Percentiles rank a stretch among this genome's conserved stretches.
phyloP scores from a whole-genome alignment of 2,329 filamentous ascomycete genomes.

The Neocucurbitaria cava region DNA sequence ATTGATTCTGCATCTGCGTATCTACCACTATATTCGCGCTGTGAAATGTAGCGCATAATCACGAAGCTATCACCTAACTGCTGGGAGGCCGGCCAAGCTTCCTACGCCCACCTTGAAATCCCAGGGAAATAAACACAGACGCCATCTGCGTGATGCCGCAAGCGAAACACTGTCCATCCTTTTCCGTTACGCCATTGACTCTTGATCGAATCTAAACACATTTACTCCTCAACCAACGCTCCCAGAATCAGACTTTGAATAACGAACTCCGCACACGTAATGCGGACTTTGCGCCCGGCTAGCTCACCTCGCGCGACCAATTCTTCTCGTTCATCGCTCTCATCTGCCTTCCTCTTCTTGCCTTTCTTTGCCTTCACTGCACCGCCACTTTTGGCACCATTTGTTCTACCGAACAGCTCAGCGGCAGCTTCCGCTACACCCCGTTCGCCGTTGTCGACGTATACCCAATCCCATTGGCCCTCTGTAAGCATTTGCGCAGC shows the following conservation, averaged over 20 bases:
- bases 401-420: constrained; percentile 52
- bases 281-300: constrained; percentile 62
- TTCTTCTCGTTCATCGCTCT: constrained; percentile 26
- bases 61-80: not conserved
- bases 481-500: constrained; percentile 67
- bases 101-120: not conserved
- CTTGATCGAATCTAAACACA: not conserved
- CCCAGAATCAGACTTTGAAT: constrained; percentile 93
- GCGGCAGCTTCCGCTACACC: constrained; percentile 63
- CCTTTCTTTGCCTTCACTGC: constrained; percentile 34
- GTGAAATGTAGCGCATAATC: not conserved
- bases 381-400: constrained; percentile 16
- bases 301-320: constrained; percentile 42
- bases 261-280: constrained; percentile 85
- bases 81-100: too few species aligned
- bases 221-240: constrained; percentile 70
- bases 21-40: too few species aligned
- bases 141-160: not conserved
- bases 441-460: constrained; percentile 73
- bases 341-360: constrained; percentile 56
- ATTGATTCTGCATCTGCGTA: too few species aligned
- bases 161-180: not conserved
- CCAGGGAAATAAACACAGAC: not conserved
- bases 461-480: constrained; percentile 77
- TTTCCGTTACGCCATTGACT: not conserved